Evolutionary conservation across 345 rosid species (phyloP), one percentile per base, ranked within the genome.

Genomic region (Eucalyptus camaldulensis): DNA sequence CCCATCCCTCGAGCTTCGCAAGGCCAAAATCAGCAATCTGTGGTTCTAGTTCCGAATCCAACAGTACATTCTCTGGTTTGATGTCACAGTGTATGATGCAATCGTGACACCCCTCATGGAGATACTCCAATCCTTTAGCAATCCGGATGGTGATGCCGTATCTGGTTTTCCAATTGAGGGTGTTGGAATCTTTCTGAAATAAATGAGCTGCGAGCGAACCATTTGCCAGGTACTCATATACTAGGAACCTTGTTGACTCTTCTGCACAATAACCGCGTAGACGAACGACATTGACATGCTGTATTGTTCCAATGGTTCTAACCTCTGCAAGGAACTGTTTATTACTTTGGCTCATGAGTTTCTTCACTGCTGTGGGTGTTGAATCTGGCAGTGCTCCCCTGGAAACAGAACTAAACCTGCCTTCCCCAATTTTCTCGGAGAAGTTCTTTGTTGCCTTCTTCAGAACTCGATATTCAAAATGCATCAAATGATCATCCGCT

Each of bases 361-460:
- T 56, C 90, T 92, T 92, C 47, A 89, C 91, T 22, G 93, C 92
- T 43, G 91, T 58, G 76, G 13, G 86, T 5, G 49, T 58, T 22
- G 91, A 87, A 58, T 90, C 87, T 7, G 43, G 45, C 33, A 92
- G 53, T 22, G 62, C 88, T 27, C 93, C 92, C 72, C 60, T 27
- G 54, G 88, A 91, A 8, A 92, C 91, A 31, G 80, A 88, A 40
- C 93, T 91, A n/a, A 92, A 92, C 19, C 93, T 90, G 27, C 92
- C 92, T 47, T 88, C 88, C 8, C 93, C 93, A 17, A 89, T 89
- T 53, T 67, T 88, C 69, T 86, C 31, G 3, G 81, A 37, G 88
- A 90, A 90, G 44, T 90, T 86, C 40, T 83, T 47, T 11, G 91
- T 89, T 7, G 87, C 89, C 17, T 14, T 27, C 50, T 72, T 33